Percentiles rank a stretch among this genome's conserved stretches.
Conservation (phyloP, 1,139 yeast genomes). For the Martiniozyma asiatica region DNA sequence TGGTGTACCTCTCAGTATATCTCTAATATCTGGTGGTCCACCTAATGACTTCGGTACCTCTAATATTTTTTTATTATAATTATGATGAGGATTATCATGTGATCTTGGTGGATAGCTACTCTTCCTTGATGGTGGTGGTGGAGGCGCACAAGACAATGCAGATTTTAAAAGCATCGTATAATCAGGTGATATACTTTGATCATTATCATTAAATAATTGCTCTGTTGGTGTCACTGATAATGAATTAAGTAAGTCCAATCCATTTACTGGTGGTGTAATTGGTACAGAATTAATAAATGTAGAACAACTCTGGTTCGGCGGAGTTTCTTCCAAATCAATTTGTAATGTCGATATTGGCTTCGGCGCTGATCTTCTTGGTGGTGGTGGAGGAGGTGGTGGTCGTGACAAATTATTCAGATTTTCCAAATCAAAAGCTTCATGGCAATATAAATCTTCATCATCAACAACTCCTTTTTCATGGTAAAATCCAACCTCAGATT, state of each 20-base stretch:
- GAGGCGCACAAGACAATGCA: no score
- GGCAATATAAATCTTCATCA: slow-evolving; percentile 2
- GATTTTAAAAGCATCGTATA: no score
- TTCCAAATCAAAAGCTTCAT: not conserved
- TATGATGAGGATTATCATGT: not conserved
- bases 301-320: no score
- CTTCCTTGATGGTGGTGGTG: slow-evolving; percentile 13
- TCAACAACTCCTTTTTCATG: slow-evolving; percentile 1
- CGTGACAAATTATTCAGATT: slow-evolving; percentile 4
- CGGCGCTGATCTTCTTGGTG: no score
- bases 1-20: slow-evolving; percentile 5
- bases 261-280: no score
- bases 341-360: no score
- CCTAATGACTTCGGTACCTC: slow-evolving; percentile 2
- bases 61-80: not conserved
- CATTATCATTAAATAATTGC: no score
- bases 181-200: no score
- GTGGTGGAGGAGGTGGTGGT: slow-evolving; percentile 8
- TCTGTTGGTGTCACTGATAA: no score
- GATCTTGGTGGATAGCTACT: not conserved
- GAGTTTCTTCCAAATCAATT: no score
- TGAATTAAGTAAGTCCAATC: no score
- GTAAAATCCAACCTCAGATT: slow-evolving; percentile 1
- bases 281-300: no score
- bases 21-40: slow-evolving; percentile 4